phyloP scores from a whole-genome alignment of 805 yeast species.

The Pichia paraexigua region DNA sequence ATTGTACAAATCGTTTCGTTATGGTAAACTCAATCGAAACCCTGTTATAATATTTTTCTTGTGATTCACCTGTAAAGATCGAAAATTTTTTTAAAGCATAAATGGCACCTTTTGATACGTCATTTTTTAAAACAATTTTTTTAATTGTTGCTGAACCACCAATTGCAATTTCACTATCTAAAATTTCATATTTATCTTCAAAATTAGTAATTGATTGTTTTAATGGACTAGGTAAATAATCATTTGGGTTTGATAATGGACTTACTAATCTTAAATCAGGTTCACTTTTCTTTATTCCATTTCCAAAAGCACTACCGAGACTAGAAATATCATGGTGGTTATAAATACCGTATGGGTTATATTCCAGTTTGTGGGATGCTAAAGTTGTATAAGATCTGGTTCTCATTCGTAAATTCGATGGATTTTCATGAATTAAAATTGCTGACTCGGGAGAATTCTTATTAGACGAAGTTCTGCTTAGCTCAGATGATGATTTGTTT shows the following conservation, averaged over 20 bases:
- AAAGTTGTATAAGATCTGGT: neutral
- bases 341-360: conserved; percentile 56
- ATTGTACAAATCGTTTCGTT: conserved; percentile 43
- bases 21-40: conserved; percentile 58
- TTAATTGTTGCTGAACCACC: conserved; percentile 70
- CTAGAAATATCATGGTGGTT: conserved; percentile 25
- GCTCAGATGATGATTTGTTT: neutral
- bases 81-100: conserved; percentile 63
- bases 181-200: conserved; percentile 46
- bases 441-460: neutral
- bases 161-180: conserved; percentile 43
- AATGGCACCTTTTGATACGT: conserved; percentile 28
- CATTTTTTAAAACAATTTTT: conserved; percentile 30
- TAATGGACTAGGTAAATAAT: conserved; percentile 46
- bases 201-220: conserved; percentile 41
- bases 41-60: conserved; percentile 55
- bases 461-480: neutral
- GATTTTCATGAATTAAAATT: neutral
- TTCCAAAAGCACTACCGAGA: conserved; percentile 23
- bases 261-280: conserved; percentile 43
- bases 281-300: conserved; percentile 17
- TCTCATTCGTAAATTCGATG: neutral
- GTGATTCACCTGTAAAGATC: conserved; percentile 35
- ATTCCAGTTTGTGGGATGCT: conserved; percentile 34
- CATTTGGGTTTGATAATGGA: conserved; percentile 62